Conservation (phyloP, 306 rosid species). For the Hippophae gyantsensis region DNA sequence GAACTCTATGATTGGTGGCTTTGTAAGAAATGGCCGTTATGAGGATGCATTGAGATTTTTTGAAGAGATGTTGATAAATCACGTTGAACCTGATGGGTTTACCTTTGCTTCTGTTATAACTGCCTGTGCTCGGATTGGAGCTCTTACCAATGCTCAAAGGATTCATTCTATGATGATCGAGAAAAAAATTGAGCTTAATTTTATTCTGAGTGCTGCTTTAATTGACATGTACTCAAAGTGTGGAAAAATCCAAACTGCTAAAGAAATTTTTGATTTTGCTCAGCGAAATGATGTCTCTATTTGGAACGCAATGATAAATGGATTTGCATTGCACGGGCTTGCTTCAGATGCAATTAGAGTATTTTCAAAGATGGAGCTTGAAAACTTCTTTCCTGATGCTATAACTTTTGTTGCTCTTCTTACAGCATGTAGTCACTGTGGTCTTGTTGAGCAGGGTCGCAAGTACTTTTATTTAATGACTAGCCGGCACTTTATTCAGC, state of each 20-base stretch:
- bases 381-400: constrained; percentile 43
- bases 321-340: constrained; percentile 64
- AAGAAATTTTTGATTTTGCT: constrained; percentile 29
- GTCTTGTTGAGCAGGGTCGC: constrained; percentile 52
- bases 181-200: constrained; percentile 39
- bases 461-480: constrained; percentile 47
- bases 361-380: constrained; percentile 52
- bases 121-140: constrained; percentile 55
- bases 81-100: constrained; percentile 55
- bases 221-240: constrained; percentile 65
- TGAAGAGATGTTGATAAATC: constrained; percentile 26
- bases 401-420: constrained; percentile 54
- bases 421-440: constrained; percentile 60
- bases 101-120: constrained; percentile 53
- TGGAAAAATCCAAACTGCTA: constrained; percentile 47
- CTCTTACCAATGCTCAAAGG: constrained; percentile 42
- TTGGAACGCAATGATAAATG: constrained; percentile 72
- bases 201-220: constrained; percentile 46
- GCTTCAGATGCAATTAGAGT: constrained; percentile 34
- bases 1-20: constrained; percentile 59
- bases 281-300: constrained; percentile 40
- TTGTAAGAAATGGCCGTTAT: constrained; percentile 36
- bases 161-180: constrained; percentile 49
- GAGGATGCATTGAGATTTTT: constrained; percentile 37
- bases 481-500: constrained; percentile 35